phyloP scores from a whole-genome alignment of 805 yeast genomes.

The Spathaspora arborariae region DNA sequence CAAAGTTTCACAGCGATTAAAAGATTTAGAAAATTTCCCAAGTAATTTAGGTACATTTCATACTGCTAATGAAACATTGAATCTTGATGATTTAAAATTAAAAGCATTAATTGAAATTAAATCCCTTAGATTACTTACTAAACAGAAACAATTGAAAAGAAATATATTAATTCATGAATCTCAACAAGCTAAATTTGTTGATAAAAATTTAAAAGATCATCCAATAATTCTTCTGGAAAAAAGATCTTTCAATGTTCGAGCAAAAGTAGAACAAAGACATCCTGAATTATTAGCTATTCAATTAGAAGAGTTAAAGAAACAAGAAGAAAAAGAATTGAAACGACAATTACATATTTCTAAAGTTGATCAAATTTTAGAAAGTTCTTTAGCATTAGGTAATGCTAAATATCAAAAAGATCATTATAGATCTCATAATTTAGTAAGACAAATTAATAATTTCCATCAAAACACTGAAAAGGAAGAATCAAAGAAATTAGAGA shows the following conservation, averaged over 20 bases:
- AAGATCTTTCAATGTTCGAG: slow-evolving; percentile 63
- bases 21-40: slow-evolving; percentile 63
- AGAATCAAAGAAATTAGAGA: slow-evolving; percentile 69
- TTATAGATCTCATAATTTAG: slow-evolving; percentile 22
- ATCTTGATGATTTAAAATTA: slow-evolving; percentile 54
- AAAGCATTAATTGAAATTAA: slow-evolving; percentile 68
- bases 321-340: slow-evolving; percentile 50
- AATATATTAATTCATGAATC: slow-evolving; percentile 51
- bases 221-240: slow-evolving; percentile 63
- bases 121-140: slow-evolving; percentile 57
- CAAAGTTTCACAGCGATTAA: slow-evolving; percentile 54
- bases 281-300: slow-evolving; percentile 75
- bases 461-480: slow-evolving; percentile 66
- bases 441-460: slow-evolving; percentile 39
- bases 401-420: slow-evolving; percentile 17
- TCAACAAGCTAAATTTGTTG: slow-evolving; percentile 52
- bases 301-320: slow-evolving; percentile 65
- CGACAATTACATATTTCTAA: slow-evolving; percentile 49
- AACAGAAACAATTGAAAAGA: slow-evolving; percentile 69
- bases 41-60: slow-evolving; percentile 63
- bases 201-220: slow-evolving; percentile 47
- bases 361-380: slow-evolving; percentile 32
- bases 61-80: slow-evolving; percentile 23
- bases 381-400: slow-evolving; percentile 21
- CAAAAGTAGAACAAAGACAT: slow-evolving; percentile 66